Evolutionary conservation across 2,329 filamentous ascomycete species (phyloP).

Genomic region (Metarhizium sp.): DNA sequence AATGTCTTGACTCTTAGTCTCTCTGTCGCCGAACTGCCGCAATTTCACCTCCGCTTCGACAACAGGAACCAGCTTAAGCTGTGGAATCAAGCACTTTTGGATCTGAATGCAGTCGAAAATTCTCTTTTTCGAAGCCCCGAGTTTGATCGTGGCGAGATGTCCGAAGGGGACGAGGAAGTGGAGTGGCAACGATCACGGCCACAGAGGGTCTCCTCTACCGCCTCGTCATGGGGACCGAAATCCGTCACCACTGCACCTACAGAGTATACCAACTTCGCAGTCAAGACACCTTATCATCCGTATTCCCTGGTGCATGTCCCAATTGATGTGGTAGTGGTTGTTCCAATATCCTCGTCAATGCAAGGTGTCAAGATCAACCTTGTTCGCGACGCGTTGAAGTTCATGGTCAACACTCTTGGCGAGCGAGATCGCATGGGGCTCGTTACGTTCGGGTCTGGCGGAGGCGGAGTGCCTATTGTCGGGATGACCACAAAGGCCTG

Average conservation of each 20-base stretch:
- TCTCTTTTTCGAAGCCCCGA: constrained; percentile 60
- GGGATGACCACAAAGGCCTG: constrained; percentile 96
- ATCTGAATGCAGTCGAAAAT: constrained; percentile 65
- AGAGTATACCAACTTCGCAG: constrained; percentile 73
- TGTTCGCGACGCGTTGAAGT: constrained; percentile 81
- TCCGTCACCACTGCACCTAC: constrained; percentile 84
- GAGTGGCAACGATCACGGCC: constrained; percentile 61
- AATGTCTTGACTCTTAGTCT: constrained; percentile 81
- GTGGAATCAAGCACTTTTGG: constrained; percentile 81
- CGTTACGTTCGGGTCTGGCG: constrained; percentile 92
- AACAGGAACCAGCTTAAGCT: constrained; percentile 75
- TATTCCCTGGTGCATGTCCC: constrained; percentile 67
- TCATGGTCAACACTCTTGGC: constrained; percentile 81
- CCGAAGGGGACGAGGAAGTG: constrained; percentile 73
- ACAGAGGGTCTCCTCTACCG: constrained; percentile 71
- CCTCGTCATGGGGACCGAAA: constrained; percentile 72
- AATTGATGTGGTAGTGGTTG: constrained; percentile 90
- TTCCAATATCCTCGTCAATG: constrained; percentile 97
- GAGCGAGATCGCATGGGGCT: constrained; percentile 94
- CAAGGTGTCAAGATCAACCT: constrained; percentile 98
- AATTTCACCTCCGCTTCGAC: constrained; percentile 87
- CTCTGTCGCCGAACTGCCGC: constrained; percentile 83
- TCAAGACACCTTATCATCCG: constrained; percentile 29
- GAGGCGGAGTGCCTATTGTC: constrained; percentile 88
- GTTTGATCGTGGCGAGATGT: constrained; percentile 67